Evolutionary conservation across 2,329 filamentous ascomycete genomes (phyloP).

Genomic region (Plenodomus lindquistii): DNA sequence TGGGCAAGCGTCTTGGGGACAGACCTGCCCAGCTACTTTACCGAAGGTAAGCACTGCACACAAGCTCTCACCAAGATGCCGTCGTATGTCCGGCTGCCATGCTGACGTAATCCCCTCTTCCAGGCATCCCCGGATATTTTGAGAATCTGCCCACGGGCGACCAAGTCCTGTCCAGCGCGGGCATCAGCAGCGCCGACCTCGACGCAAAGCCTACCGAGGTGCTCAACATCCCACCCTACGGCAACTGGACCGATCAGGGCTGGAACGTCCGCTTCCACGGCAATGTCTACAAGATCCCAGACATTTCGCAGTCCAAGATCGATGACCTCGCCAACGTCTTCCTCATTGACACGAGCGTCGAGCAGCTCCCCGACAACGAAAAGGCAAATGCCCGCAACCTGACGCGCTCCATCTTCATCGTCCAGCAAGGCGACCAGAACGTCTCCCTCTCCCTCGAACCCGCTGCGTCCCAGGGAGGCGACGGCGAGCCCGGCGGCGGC

Average conservation of each 20-base stretch:
- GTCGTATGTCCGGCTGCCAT: constrained; percentile 12
- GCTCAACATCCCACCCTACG: constrained; percentile 67
- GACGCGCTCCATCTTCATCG: constrained; percentile 73
- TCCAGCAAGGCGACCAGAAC: constrained; percentile 68
- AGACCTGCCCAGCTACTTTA: constrained; percentile 43
- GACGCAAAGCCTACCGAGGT: constrained; percentile 69
- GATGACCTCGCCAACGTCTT: constrained; percentile 72
- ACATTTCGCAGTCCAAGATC: constrained; percentile 66
- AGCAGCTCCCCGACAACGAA: constrained; percentile 61
- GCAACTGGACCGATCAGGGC: constrained; percentile 76
- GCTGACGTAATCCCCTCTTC: constrained; percentile 14
- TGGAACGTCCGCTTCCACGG: constrained; percentile 79
- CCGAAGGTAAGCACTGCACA: constrained; percentile 31
- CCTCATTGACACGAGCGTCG: constrained; percentile 66
- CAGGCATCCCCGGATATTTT: constrained; percentile 68
- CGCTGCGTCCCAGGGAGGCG: constrained; percentile 59
- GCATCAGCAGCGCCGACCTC: constrained; percentile 62
- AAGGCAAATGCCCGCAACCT: constrained; percentile 73
- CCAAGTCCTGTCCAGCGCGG: constrained; percentile 64
- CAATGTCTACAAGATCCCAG: constrained; percentile 79
- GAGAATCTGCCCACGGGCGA: constrained; percentile 64
- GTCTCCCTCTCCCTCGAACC: constrained; percentile 67
- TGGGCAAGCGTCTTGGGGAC: constrained; percentile 41
- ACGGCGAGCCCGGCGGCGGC: constrained; percentile 53
- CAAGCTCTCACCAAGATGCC: constrained; percentile 8